Conservation (phyloP, 1,139 yeast species). For the Pichia sp. region DNA sequence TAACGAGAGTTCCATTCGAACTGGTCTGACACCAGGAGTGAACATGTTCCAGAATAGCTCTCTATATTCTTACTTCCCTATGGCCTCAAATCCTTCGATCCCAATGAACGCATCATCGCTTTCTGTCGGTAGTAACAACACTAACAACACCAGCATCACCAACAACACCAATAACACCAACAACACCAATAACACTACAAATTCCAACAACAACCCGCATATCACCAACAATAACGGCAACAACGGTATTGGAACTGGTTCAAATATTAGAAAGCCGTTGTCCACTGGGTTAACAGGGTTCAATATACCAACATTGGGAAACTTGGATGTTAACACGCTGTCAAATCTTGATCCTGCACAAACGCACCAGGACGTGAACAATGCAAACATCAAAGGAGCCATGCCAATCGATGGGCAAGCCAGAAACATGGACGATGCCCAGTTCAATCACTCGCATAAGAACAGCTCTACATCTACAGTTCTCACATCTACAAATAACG, state of each 20-base stretch:
- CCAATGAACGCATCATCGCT: background rate
- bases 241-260: background rate
- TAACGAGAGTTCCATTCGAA: slow-evolving; percentile 59
- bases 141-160: slow-evolving; percentile 8
- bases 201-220: background rate
- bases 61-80: slow-evolving; percentile 12
- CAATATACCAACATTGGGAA: slow-evolving; percentile 3
- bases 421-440: background rate
- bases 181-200: background rate
- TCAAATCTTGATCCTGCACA: background rate
- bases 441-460: background rate
- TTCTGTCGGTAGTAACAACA: slow-evolving; percentile 2
- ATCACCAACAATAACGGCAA: background rate
- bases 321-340: background rate
- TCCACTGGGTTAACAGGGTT: slow-evolving; percentile 10
- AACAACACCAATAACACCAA: background rate
- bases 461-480: background rate
- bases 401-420: background rate
- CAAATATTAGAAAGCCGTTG: background rate
- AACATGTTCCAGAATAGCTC: slow-evolving; percentile 7
- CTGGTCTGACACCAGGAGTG: slow-evolving; percentile 58
- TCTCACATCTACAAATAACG: background rate
- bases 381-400: background rate
- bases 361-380: background rate
- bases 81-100: background rate